Conservation (phyloP, 139 green algal genomes). For the Chlamydomonas incerta region DNA sequence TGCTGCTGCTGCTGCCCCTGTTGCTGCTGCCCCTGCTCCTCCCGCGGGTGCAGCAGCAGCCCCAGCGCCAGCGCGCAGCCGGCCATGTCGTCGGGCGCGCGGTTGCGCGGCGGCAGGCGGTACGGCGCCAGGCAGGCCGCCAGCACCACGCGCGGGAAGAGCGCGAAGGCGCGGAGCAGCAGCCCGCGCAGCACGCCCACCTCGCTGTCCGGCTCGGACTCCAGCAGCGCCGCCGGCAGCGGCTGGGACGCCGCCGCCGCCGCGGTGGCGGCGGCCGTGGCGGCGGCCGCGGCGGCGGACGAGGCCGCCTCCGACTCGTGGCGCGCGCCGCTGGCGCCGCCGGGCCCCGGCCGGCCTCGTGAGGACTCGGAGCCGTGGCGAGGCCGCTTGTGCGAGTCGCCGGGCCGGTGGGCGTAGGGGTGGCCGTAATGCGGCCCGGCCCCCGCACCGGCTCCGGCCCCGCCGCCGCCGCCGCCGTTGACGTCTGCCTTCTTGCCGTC, state of each 20-base stretch:
- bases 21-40: too few species aligned
- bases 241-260: too few species aligned
- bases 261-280: not conserved
- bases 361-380: too few species aligned
- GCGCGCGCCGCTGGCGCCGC: too few species aligned
- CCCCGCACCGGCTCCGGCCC: too few species aligned
- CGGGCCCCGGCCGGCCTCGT: too few species aligned
- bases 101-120: slow-evolving; percentile 8
- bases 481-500: not conserved
- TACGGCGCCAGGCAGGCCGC: slow-evolving; percentile 51
- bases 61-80: not conserved
- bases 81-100: too few species aligned
- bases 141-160: slow-evolving; percentile 57
- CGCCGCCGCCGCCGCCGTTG: not conserved
- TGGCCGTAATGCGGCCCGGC: too few species aligned
- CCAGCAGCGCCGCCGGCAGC: not conserved
- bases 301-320: not conserved
- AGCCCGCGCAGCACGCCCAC: not conserved
- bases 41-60: slow-evolving; percentile 28
- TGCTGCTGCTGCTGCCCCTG: too few species aligned
- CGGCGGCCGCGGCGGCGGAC: not conserved
- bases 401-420: too few species aligned
- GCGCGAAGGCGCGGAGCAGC: slow-evolving; percentile 18
- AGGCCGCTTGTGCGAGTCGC: too few species aligned
- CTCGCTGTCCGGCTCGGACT: not conserved